Conservation (phyloP, 805 yeast species). For the Debaryomyces tyrocola region DNA sequence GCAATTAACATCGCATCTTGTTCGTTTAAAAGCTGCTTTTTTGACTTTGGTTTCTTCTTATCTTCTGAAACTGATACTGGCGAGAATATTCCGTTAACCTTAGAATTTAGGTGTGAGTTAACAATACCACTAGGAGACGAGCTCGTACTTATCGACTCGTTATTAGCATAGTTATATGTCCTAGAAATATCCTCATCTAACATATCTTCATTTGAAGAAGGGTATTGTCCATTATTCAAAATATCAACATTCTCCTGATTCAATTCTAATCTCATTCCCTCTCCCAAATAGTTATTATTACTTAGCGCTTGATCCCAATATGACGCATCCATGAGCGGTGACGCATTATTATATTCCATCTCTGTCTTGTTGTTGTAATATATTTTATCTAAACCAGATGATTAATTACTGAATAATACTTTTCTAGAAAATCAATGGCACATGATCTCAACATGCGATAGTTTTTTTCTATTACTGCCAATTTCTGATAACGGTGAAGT, state of each 20-base stretch:
- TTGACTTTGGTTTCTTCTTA: slow-evolving; percentile 14
- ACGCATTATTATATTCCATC: not conserved
- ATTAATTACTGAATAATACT: too few species aligned
- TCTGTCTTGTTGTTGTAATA: not conserved
- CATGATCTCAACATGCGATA: too few species aligned
- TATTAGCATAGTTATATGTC: not conserved
- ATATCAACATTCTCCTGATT: slow-evolving; percentile 3
- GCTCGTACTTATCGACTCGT: not conserved
- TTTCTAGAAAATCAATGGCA: too few species aligned
- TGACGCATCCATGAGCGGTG: not conserved
- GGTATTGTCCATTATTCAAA: slow-evolving; percentile 2
- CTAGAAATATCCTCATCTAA: not conserved
- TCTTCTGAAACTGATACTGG: slow-evolving; percentile 1
- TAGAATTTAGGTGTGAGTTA: not conserved
- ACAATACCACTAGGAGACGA: slow-evolving; percentile 3
- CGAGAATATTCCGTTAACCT: not conserved
- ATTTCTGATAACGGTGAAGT: too few species aligned
- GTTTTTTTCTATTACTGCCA: too few species aligned
- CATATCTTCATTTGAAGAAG: not conserved
- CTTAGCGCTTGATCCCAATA: not conserved
- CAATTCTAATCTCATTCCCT: not conserved
- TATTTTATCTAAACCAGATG: too few species aligned
- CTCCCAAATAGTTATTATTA: not conserved
- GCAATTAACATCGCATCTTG: slow-evolving; percentile 36
- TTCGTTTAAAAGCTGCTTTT: slow-evolving; percentile 31